These are phyloP conservation scores for Penicillium aurantiogriseum DNA, from an alignment of 2,329 filamentous ascomycete species.

Conservation along the genomic window DNA sequence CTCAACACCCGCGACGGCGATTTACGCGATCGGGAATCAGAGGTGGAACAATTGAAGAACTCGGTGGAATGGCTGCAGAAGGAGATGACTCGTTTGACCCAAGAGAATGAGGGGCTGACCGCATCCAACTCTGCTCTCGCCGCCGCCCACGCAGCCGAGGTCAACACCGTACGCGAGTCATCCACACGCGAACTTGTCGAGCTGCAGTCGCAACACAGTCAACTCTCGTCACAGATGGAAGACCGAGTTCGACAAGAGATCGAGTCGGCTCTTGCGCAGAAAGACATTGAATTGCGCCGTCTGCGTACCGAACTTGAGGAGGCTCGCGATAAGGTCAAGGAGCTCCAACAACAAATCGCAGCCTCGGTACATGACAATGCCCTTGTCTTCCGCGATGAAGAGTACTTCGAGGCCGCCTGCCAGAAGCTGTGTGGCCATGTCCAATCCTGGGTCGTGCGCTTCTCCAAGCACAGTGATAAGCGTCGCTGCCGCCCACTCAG, in stretches of 20 bases:
- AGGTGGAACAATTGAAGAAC: conserved; percentile 78
- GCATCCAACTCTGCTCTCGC: conserved; percentile 75
- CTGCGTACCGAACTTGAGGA: conserved; percentile 75
- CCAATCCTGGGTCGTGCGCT: conserved; percentile 95
- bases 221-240: conserved; percentile 63
- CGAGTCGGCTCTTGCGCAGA: conserved; percentile 67
- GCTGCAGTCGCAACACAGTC: conserved; percentile 62
- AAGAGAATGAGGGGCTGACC: conserved; percentile 77
- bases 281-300: conserved; percentile 77
- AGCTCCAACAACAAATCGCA: conserved; percentile 60
- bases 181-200: conserved; percentile 68
- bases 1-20: conserved; percentile 65
- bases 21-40: conserved; percentile 77
- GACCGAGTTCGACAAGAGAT: conserved; percentile 62
- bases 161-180: conserved; percentile 61
- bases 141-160: conserved; percentile 70
- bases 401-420: conserved; percentile 92
- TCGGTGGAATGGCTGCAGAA: conserved; percentile 77
- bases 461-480: conserved; percentile 96
- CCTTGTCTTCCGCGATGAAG: conserved; percentile 78
- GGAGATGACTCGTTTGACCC: conserved; percentile 75
- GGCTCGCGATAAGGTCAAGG: conserved; percentile 62
- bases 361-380: conserved; percentile 66
- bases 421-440: conserved; percentile 94
- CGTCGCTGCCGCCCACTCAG: conserved; percentile 77